These are phyloP conservation scores for Salix dunnii DNA, from an alignment of 345 rosid genomes.

Conservation along the genomic window DNA sequence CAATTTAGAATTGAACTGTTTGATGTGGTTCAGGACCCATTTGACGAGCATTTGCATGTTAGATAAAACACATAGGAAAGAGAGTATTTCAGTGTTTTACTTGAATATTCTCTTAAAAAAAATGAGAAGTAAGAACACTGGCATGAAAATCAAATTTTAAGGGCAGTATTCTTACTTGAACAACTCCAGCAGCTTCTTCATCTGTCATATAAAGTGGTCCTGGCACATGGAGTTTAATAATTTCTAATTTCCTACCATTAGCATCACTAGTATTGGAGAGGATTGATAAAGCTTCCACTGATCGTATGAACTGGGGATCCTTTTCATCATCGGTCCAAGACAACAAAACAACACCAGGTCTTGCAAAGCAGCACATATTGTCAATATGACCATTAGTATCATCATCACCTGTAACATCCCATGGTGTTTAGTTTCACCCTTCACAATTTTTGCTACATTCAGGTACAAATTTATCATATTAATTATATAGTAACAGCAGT, in stretches of 20 bases:
- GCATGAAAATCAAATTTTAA: constrained; percentile 2
- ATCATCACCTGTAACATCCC: constrained; percentile 68
- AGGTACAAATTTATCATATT: background rate
- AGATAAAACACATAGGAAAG: no score
- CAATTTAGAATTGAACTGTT: background rate
- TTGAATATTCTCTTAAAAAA: no score
- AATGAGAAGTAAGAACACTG: background rate
- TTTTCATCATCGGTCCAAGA: constrained; percentile 73
- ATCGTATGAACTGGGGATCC: constrained; percentile 71
- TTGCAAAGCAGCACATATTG: constrained; percentile 89
- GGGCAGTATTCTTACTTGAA: constrained; percentile 43
- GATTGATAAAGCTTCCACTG: constrained; percentile 57
- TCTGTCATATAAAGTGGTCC: constrained; percentile 85
- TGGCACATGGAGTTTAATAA: constrained; percentile 73
- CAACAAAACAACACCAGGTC: constrained; percentile 80
- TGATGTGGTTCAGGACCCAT: no score
- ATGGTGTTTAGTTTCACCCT: background rate
- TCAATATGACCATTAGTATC: constrained; percentile 98
- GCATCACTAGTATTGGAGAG: constrained; percentile 69
- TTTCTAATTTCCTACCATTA: constrained; percentile 59
- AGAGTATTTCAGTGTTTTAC: no score
- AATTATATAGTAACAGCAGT: background rate
- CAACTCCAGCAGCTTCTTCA: constrained; percentile 73
- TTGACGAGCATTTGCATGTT: no score
- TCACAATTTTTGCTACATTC: background rate